A percentile compares a stretch with the other conserved stretches of the same genome.
phyloP scores from a whole-genome alignment of 352 stramenopile species.

The Globisporangium iwayamae region DNA sequence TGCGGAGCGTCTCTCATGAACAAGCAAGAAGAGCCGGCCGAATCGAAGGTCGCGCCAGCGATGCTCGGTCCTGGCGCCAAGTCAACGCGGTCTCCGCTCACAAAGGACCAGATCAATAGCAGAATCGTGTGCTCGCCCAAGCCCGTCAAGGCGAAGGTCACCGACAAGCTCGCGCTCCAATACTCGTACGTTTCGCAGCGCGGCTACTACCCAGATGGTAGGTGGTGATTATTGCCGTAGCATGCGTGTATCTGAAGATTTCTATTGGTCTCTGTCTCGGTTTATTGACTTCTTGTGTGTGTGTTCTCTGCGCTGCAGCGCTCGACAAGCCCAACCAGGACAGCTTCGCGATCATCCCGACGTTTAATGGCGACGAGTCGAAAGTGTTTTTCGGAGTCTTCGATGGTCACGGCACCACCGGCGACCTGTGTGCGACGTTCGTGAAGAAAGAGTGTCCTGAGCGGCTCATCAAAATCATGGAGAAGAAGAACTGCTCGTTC shows the following conservation, averaged over 20 bases:
- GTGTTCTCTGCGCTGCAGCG: constrained; percentile 23
- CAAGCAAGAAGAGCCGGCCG: constrained; percentile 34
- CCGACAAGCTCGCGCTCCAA: constrained; percentile 61
- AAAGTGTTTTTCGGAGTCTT: constrained; percentile 90
- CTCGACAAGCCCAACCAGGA: constrained; percentile 98
- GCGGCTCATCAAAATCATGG: constrained; percentile 68
- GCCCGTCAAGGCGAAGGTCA: constrained; percentile 56
- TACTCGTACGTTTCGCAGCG: constrained; percentile 93
- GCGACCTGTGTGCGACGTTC: constrained; percentile 81
- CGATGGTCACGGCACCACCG: constrained; percentile 82
- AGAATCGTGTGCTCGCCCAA: constrained; percentile 81
- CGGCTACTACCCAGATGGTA: constrained; percentile 92
- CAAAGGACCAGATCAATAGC: constrained; percentile 82
- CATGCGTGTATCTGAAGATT: not conserved
- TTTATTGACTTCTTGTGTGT: not conserved
- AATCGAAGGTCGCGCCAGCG: constrained; percentile 41
- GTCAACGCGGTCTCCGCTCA: constrained; percentile 55
- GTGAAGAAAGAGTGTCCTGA: constrained; percentile 83
- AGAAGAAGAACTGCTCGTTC: constrained; percentile 76
- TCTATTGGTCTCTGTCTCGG: too few species aligned
- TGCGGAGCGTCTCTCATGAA: constrained; percentile 65
- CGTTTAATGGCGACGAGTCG: constrained; percentile 66
- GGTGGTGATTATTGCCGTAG: constrained; percentile 3
- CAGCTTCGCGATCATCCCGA: constrained; percentile 82
- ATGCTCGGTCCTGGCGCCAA: constrained; percentile 26